Evolutionary conservation across 1,139 yeast species (phyloP).

Genomic region (Schizosaccharomyces versatilis): DNA sequence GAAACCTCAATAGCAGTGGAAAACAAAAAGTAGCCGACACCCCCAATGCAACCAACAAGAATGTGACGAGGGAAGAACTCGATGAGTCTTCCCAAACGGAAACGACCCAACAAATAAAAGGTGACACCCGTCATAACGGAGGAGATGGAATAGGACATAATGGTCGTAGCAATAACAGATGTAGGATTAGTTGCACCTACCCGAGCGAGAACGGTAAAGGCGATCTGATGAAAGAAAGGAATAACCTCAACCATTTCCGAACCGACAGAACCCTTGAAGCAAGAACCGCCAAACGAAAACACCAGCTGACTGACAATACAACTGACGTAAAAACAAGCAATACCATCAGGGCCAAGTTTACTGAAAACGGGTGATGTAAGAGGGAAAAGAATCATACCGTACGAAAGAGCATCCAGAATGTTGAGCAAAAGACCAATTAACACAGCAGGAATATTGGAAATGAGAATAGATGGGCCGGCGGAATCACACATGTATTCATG

Average conservation of each 20-base stretch:
- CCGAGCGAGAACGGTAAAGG: conserved; percentile 39
- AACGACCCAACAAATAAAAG: conserved; percentile 54
- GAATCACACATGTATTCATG: neutral
- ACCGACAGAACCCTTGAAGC: conserved; percentile 74
- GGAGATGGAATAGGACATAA: conserved; percentile 63
- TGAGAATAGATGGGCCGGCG: neutral
- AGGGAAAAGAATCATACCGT: conserved; percentile 95
- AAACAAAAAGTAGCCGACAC: conserved; percentile 81
- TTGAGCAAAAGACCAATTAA: conserved; percentile 64
- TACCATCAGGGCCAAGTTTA: conserved; percentile 63
- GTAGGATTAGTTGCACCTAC: conserved; percentile 34
- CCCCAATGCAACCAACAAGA: conserved; percentile 90
- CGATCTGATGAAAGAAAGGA: conserved; percentile 93
- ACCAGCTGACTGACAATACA: conserved; percentile 72
- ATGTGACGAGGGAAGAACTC: conserved; percentile 94
- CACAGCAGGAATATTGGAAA: conserved; percentile 48
- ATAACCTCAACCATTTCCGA: conserved; percentile 97
- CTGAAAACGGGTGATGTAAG: conserved; percentile 59
- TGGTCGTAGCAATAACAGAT: conserved; percentile 63
- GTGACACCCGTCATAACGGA: conserved; percentile 70
- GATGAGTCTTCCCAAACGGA: conserved; percentile 60
- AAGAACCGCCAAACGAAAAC: conserved; percentile 74
- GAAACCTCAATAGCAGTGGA: conserved; percentile 83
- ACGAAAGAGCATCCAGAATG: conserved; percentile 77
- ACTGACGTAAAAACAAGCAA: conserved; percentile 83